Base-by-base conservation (phyloP, 495 filamentous ascomycete species). In the Lasiosphaeria hispida region DNA sequence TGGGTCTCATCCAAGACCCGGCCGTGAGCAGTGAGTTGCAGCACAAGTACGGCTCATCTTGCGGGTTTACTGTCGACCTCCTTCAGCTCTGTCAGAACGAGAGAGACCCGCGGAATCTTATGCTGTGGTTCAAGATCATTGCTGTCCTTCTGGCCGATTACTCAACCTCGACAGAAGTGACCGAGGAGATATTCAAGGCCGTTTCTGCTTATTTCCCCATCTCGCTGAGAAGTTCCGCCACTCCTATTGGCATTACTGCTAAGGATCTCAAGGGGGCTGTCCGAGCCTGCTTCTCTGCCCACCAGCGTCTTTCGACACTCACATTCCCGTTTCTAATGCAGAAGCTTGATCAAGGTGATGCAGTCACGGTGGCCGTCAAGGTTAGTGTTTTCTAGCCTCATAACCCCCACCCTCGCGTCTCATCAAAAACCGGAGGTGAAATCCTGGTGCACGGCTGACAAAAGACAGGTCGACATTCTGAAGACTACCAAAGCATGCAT, bases 151-250 rank as follows among this genome's bases (percentile, higher is more conserved):
- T 79, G 5, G 57, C 63, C 18, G 68, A 69, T 11, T 81, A 74
- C 58, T 65, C 70, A 6, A 66, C 72, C 10, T 75, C 75, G 0
- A 39, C 69, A 13, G 70, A 80, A 11, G 61, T 77, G n/a, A 65
- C 69, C 4, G 69, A 67, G 40, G 73, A 77, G 54, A 63, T 78
- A 43, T 80, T 78, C 63, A 75, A 73, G 65, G 66, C 68, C 37
- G 80, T 72, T 66, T 78, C 73, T 17, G 75, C 69, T 47, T 84
- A 82, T 60, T 83, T 79, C 50, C 81, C 81, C 14, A 80, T 84
- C 17, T 78, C 75, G 1, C 55, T 83, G 10, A 65, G 73, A n/a
- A 67, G 64, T 51, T 72, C 77, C 3, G 71, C 72, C 35, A 70
- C 68, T 1, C 67, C 75, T 3, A 71, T 74, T 18, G 70, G 70